Base-by-base conservation (phyloP, 1,284 basidiomycete species). In the Moesziomyces antarcticus region DNA sequence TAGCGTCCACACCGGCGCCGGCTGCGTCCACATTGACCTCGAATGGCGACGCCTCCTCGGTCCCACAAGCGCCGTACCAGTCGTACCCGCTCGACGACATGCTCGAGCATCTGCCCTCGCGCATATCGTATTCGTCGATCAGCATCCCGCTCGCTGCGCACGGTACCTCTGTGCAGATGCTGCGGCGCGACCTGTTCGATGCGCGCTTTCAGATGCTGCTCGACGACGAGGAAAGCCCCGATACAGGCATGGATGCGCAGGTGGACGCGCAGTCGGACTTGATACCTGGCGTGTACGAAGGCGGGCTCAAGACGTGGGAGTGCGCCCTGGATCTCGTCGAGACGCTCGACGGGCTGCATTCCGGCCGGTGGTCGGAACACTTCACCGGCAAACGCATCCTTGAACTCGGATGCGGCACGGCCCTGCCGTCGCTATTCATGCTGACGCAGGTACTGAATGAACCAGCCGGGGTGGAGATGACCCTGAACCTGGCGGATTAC, bases 231-330 rank as follows among this genome's bases (percentile, higher is more conserved):
- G 56, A 33, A 13, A 33, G 11, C 30, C 0, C 30, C 10, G 1
- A 13, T 13, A 2, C 30, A 8, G 50, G 2, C 47, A 63, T 40
- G 37, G 37, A 45, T 42, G 79, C 61, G 4, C 35, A 68, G 16
- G 56, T 66, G 7, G 67, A 71, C 45, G 50, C 63, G 16, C 90
- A 92, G 0, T 94, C 93, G 0, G 96, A 98, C 85, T 88, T 99
- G 13, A 89, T 98, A 11, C 93, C 94, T 1, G 91, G 94, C 0
- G 88, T 94, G 0, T 98, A 99, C 80, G 96, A 98, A 85, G 96
- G 96, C 16, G 96, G 96, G 0, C 84, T 99, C 57, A 98, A 98
- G 85, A 97, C 94, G 3, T 99, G 96, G 96, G 96, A 99, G 84
- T 97, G 94, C 70, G 92, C 93, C 40, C 85, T 95, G 16, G 96